Evolutionary conservation across 163 green algal genomes (phyloP).

Genomic region (Volvox carteri): DNA sequence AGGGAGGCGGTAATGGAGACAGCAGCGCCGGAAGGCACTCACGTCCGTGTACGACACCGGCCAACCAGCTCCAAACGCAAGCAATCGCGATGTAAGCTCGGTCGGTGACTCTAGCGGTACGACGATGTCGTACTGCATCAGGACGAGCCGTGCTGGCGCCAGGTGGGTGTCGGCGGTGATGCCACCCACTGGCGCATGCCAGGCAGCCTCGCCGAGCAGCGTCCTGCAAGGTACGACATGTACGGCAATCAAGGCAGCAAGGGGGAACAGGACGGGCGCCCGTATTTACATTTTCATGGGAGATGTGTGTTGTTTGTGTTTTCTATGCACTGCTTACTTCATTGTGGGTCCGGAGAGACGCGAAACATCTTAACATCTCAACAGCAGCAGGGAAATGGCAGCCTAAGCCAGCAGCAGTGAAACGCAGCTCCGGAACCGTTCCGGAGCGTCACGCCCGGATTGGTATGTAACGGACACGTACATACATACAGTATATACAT

Average conservation of each 20-base stretch:
- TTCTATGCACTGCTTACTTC: too few species aligned
- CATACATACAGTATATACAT: not conserved
- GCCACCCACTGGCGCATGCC: slow-evolving; percentile 25
- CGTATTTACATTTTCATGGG: too few species aligned
- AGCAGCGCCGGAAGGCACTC: not conserved
- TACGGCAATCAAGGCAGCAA: too few species aligned
- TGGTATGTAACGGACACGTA: not conserved
- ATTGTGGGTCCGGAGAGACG: too few species aligned
- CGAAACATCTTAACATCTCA: too few species aligned
- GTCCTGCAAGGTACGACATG: slow-evolving; percentile 15
- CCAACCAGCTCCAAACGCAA: slow-evolving; percentile 39
- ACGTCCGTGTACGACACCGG: slow-evolving; percentile 16
- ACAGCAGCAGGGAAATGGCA: too few species aligned
- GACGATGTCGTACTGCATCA: slow-evolving; percentile 43
- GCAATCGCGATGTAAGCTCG: not conserved
- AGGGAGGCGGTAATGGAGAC: too few species aligned
- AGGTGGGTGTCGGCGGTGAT: not conserved
- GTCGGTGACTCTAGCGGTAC: slow-evolving; percentile 26
- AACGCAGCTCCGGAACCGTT: too few species aligned
- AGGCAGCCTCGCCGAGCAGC: slow-evolving; percentile 39
- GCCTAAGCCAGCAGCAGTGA: too few species aligned
- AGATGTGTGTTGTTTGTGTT: too few species aligned
- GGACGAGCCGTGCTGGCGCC: slow-evolving; percentile 14
- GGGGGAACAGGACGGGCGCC: too few species aligned
- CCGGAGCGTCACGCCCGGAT: too few species aligned